Evolutionary conservation across 805 yeast species (phyloP).

Genomic region (Saccharomycopsis sp.): DNA sequence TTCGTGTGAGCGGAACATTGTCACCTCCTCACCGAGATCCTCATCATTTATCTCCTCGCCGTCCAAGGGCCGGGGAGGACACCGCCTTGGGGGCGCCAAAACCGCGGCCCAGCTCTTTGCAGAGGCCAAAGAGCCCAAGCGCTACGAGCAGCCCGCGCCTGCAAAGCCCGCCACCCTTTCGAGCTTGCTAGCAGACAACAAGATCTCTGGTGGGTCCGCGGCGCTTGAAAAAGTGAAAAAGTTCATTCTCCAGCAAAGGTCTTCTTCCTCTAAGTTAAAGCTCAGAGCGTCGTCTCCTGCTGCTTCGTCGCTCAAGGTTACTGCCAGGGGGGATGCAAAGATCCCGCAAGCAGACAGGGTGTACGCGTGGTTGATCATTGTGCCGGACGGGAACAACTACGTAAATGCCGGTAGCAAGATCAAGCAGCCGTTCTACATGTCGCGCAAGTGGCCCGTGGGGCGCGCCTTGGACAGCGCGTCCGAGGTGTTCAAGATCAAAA

Average conservation of each 20-base stretch:
- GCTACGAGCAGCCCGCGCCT: constrained; percentile 9
- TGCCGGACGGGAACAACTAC: constrained; percentile 12
- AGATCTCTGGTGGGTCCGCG: background rate
- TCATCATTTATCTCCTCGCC: background rate
- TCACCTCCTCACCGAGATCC: background rate
- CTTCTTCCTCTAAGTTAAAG: background rate
- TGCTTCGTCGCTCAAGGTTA: constrained; percentile 32
- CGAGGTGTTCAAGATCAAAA: constrained; percentile 37
- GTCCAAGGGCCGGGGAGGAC: too few relatives aligned
- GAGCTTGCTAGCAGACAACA: background rate
- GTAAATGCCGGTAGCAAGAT: too few relatives aligned
- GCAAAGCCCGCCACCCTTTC: background rate
- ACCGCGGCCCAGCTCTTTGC: constrained; percentile 44
- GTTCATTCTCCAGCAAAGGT: constrained; percentile 19
- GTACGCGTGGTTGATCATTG: constrained; percentile 33
- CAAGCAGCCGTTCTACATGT: constrained; percentile 35
- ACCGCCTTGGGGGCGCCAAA: constrained; percentile 26
- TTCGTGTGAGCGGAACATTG: constrained; percentile 24
- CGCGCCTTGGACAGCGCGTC: constrained; percentile 47
- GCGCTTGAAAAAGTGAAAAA: constrained; percentile 21
- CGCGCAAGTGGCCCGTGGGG: constrained; percentile 53
- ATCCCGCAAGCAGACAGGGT: constrained; percentile 37
- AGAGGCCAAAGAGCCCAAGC: constrained; percentile 26
- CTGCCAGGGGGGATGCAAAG: constrained; percentile 45
- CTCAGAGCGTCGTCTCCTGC: background rate